Evolutionary conservation across 2,329 filamentous ascomycete genomes (phyloP), one percentile per base, ranked within the genome.

Genomic region (Hypoxylon sp.): DNA sequence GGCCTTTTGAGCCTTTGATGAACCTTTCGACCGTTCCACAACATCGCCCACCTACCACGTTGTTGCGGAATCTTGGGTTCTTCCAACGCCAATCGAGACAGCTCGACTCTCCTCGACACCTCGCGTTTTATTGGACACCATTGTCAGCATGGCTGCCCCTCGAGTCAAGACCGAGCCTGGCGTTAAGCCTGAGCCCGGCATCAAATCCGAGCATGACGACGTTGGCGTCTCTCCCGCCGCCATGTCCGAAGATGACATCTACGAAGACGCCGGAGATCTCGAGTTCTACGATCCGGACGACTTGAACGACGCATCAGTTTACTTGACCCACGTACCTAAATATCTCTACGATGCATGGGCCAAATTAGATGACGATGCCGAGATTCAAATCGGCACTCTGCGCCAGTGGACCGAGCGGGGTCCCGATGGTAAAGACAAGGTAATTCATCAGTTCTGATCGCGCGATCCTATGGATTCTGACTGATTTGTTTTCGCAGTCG

Each of bases 271-370:
- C 6, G 85, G 85, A 66, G 87, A 89, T 69, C 83, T 88, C 53
- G 84, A 86, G 59, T 88, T 88, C 74, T 88, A 84, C 71, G 83
- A 85, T 65, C 81, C 82, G 62, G 79, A 80, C 67, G 67, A 75
- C 2, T 72, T 79, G 2, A 80, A 78, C 62, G 80, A 80, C 60
- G 75, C 78, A 4, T 80, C 81, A 54, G 81, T 88, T 59, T 97
- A 93, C 83, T 85, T 97, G 54, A 91, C 92, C 57, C 91, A 93
- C 71, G 85, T 97, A 47, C 93, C 94, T 19, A 89, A 89, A 70
- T 91, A 92, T 77, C 85, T 97, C 63, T 96, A 93, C 89, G 88
- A 95, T 73, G 87, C 90, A 48, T 97, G 94, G 92, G 81, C 84
- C 64, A 86, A 90, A 72, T 81, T 97, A 13, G 91, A 93, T 74